Percentiles rank a stretch among this genome's conserved stretches.
phyloP scores from a whole-genome alignment of 441 rosid genomes.

The Sinapis alba region DNA sequence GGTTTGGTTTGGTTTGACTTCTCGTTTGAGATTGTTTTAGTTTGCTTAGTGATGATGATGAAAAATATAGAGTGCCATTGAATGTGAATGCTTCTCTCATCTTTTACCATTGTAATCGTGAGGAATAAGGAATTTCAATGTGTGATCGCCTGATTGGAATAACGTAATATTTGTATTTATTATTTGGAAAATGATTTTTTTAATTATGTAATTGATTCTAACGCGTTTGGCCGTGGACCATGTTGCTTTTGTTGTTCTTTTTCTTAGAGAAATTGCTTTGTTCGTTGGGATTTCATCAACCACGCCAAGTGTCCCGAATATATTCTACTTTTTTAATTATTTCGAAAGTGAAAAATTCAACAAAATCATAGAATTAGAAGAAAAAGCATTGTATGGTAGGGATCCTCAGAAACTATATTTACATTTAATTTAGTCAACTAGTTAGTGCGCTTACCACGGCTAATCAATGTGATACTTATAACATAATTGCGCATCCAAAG shows the following conservation, averaged over 20 bases:
- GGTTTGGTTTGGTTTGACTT: neutral
- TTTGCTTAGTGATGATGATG: neutral
- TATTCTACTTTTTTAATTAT: neutral
- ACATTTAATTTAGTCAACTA: neutral
- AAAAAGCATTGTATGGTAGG: neutral
- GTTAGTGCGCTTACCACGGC: slow-evolving; percentile 1
- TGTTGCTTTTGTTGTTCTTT: slow-evolving; percentile 19
- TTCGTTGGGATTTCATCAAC: slow-evolving; percentile 23
- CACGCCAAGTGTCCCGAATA: slow-evolving; percentile 30
- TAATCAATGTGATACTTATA: neutral
- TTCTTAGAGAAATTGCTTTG: slow-evolving; percentile 19
- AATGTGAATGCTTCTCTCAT: neutral
- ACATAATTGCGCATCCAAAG: neutral
- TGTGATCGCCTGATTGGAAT: slow-evolving; percentile 9
- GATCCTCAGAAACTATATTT: neutral
- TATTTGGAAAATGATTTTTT: slow-evolving; percentile 10
- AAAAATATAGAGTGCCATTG: neutral
- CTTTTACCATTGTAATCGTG: neutral
- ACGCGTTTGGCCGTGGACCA: slow-evolving; percentile 30
- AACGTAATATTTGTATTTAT: slow-evolving; percentile 8
- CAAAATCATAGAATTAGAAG: slow-evolving; percentile 8
- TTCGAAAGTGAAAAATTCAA: neutral
- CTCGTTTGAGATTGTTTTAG: neutral
- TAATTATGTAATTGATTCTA: neutral
- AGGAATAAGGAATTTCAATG: neutral